Evolutionary conservation across 805 yeast genomes (phyloP), one percentile per base, ranked within the genome.

Genomic region (Suhomyces sp.): DNA sequence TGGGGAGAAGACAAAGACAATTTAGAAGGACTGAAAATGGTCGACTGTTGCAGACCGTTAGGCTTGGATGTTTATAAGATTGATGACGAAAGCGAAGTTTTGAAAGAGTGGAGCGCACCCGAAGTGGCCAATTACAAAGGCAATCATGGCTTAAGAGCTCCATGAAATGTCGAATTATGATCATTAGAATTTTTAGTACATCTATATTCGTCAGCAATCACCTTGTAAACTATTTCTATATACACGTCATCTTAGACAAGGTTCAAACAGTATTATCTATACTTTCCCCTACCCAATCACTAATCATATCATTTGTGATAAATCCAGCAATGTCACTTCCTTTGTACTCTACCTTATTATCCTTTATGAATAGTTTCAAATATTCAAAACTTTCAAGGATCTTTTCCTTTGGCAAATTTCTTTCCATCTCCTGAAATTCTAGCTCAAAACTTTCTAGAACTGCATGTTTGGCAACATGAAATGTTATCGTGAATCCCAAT

Each of bases 1-100:
- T 80, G 86, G 86, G 84, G 84, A 37, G 83, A 77, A 53, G 70
- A 72, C 35, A 69, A 61, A 25, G 70, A 60, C 14, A 68, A 65
- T 17, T 64, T 61, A 19, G 68, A 61, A 8, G 56, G 54, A 13
- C 70, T 62, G 25, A 76, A 74, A 41, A 79, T 79, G 83, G 65
- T 71, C 22, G 77, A 72, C 36, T 74, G 79, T 48, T 79, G 86
- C 48, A 62, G 84, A 48, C 82, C 83, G 3, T 62, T 80, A 40
- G 81, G 74, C 1, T 73, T 78, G 33, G 83, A 80, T 53, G 80
- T 80, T 6, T 80, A 77, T 54, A 55, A 61, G 46, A 54, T 80
- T 32, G 71, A 72, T 17, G 76, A 79, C 38, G 51, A 51, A 26
- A 59, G 63, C 15, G 43, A 51, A 1, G 64, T 74, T 1, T 63